Evolutionary conservation across 768 basidiomycete genomes (phyloP).

Genomic region (Leccinum longicurvipes): DNA sequence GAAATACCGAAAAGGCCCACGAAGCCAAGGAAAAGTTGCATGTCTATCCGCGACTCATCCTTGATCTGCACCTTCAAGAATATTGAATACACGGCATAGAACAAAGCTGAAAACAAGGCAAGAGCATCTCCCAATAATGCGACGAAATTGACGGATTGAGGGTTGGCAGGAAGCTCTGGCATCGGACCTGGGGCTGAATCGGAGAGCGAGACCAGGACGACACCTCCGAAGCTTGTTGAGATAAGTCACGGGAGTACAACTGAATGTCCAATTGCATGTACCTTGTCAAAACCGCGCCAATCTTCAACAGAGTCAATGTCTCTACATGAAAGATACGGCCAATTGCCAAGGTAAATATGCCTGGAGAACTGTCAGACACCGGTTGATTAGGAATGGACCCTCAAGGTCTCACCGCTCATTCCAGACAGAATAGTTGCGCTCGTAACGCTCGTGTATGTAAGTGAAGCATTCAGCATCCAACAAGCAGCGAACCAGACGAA

Average conservation of each 20-base stretch:
- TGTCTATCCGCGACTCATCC: constrained; percentile 79
- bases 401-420: constrained; percentile 68
- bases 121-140: constrained; percentile 69
- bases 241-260: constrained; percentile 4
- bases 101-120: constrained; percentile 81
- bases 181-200: constrained; percentile 48
- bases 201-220: constrained; percentile 84
- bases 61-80: constrained; percentile 85
- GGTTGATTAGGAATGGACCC: not conserved
- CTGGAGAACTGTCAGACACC: constrained; percentile 36
- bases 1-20: constrained; percentile 86
- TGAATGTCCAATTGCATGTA: constrained; percentile 29
- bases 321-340: constrained; percentile 85
- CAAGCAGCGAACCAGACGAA: constrained; percentile 94
- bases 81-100: constrained; percentile 87
- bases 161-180: constrained; percentile 10
- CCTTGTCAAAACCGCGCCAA: constrained; percentile 78
- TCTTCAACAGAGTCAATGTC: constrained; percentile 64
- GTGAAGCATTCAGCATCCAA: constrained; percentile 81
- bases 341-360: constrained; percentile 88
- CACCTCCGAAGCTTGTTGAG: constrained; percentile 66
- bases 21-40: constrained; percentile 94
- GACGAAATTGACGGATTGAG: constrained; percentile 20
- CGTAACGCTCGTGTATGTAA: constrained; percentile 87
- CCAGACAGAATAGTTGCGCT: constrained; percentile 87